Conservation (phyloP, 2,329 filamentous ascomycete genomes). For the Penicillium sp. region DNA sequence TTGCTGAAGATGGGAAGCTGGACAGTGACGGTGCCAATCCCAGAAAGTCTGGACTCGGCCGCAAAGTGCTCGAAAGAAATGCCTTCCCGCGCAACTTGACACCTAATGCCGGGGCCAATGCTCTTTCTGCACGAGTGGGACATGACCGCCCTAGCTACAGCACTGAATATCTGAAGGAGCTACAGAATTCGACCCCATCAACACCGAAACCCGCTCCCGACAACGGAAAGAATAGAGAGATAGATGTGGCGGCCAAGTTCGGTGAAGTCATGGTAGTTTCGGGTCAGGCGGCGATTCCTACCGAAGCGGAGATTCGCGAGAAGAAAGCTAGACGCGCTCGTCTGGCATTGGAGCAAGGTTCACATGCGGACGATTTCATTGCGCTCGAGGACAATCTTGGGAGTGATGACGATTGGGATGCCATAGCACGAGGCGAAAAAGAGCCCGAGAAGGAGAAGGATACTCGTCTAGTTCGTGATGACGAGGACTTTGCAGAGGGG, state of each 20-base stretch:
- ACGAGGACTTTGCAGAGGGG: constrained; percentile 88
- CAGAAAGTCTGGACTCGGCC: constrained; percentile 54
- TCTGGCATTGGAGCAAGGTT: constrained; percentile 59
- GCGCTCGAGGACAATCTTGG: constrained; percentile 34
- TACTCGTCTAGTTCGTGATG: constrained; percentile 71
- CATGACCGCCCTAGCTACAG: constrained; percentile 73
- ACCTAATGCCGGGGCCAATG: constrained; percentile 43
- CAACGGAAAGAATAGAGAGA: constrained; percentile 48
- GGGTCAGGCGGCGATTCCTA: constrained; percentile 56
- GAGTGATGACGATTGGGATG: constrained; percentile 42
- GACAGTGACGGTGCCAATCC: constrained; percentile 53
- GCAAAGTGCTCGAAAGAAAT: constrained; percentile 62
- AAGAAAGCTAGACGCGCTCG: constrained; percentile 86
- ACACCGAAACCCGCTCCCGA: constrained; percentile 56
- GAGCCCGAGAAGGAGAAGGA: constrained; percentile 54
- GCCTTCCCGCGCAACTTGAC: constrained; percentile 53
- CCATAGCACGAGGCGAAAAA: constrained; percentile 47
- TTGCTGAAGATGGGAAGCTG: constrained; percentile 50
- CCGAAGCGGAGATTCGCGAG: constrained; percentile 77
- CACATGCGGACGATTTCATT: constrained; percentile 52
- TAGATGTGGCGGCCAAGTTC: constrained; percentile 46
- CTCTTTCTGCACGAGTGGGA: constrained; percentile 52
- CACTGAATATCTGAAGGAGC: constrained; percentile 76
- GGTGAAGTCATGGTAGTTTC: constrained; percentile 35
- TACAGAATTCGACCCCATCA: constrained; percentile 78